Conservation (phyloP, 2,329 filamentous ascomycete species). For the Orbilia brochopaga region DNA sequence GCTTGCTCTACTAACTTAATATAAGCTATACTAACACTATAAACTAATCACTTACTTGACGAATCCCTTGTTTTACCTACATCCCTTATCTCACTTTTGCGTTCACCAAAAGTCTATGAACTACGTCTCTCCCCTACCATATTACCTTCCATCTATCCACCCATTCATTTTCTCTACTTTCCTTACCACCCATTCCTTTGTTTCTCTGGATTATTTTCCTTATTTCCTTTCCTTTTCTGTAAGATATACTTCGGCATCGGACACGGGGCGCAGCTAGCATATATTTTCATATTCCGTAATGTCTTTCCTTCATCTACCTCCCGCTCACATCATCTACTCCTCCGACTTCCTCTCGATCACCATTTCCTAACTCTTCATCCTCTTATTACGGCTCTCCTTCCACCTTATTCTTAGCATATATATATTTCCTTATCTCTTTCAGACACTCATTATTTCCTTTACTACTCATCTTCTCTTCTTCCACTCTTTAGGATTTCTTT, state of each 20-base stretch:
- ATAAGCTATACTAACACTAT: neutral
- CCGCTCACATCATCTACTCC: neutral
- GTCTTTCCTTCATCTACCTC: neutral
- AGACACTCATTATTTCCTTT: no score
- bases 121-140: neutral
- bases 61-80: neutral
- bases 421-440: no score
- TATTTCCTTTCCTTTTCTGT: conserved; percentile 7
- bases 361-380: neutral
- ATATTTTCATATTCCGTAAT: conserved; percentile 3
- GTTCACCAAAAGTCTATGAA: conserved; percentile 1
- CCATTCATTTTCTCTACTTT: conserved; percentile 2
- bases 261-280: neutral
- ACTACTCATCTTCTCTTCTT: no score
- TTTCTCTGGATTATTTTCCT: conserved; percentile 11
- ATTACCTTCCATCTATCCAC: neutral
- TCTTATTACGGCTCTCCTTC: no score
- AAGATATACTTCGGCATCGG: conserved; percentile 15
- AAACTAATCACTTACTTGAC: neutral
- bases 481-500: no score
- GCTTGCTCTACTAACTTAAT: neutral
- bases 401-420: no score
- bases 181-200: conserved; percentile 7
- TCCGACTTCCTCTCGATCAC: neutral
- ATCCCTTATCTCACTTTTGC: neutral